A percentile compares a stretch with the other conserved stretches of the same genome.
Conservation (phyloP, 768 basidiomycete species). For the Podaxis pistillaris region DNA sequence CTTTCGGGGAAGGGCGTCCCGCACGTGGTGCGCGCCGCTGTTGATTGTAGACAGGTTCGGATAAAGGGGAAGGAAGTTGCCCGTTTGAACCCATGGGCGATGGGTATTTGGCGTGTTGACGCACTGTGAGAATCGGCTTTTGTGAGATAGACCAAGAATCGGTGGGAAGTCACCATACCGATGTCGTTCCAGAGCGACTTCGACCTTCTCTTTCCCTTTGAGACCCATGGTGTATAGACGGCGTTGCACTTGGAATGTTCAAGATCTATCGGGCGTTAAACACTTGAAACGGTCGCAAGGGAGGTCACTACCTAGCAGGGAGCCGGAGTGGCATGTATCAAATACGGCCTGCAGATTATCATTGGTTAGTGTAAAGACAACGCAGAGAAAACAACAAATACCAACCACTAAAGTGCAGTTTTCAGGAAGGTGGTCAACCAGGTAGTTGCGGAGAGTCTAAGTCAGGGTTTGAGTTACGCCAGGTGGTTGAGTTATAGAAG, state of each 20-base stretch:
- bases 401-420: constrained; percentile 36
- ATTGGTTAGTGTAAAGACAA: background rate
- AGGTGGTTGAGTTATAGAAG: background rate
- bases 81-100: background rate
- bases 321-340: constrained; percentile 41
- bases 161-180: constrained; percentile 21
- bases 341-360: constrained; percentile 28
- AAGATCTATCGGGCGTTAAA: constrained; percentile 30
- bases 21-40: background rate
- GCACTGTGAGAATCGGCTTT: background rate
- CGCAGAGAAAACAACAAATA: background rate
- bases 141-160: background rate
- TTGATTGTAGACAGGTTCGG: background rate
- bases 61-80: background rate
- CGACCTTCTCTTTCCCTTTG: constrained; percentile 38
- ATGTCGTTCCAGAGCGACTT: constrained; percentile 30
- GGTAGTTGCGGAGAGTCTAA: constrained; percentile 31
- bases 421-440: constrained; percentile 36
- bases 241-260: constrained; percentile 43
- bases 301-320: constrained; percentile 31
- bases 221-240: constrained; percentile 46
- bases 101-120: background rate
- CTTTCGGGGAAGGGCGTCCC: background rate
- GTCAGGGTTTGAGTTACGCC: background rate
- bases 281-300: background rate